Base-by-base conservation (phyloP, 768 basidiomycete species). In the Suillus weaverae region DNA sequence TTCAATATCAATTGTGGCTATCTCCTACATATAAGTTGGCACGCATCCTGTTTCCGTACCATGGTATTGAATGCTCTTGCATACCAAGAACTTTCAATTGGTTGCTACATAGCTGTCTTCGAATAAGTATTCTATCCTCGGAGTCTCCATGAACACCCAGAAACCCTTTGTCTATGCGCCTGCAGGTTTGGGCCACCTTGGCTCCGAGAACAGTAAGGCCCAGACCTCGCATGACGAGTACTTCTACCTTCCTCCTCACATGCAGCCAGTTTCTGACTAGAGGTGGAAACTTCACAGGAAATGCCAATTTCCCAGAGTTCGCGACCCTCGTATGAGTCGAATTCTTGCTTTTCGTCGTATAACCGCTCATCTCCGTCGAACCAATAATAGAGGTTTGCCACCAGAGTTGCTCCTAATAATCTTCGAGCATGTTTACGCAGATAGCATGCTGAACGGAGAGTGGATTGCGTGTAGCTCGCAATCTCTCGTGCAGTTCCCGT, bases 401-500 rank as follows among this genome's bases (percentile, higher is more conserved):
- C 26, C 56, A 39, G 56, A 57, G 56, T 30, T 57, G 18, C 38
- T 57, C 5, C 18, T 57, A 26, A 4, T 57, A 26, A 57, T 57
- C 22, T 57, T 57, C 18, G 56, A 57, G 56, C 16, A 39, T 30
- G 22, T 57, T 57, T 57, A 57, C 18, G 56, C 38, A 39, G 56
- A 39, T 57, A 57, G 5, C 13, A 39, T 5, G 56, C 10, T 26
- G 16, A 39, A 57, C 10, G 56, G 26, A 20, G 56, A 57, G 38
- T 57, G 56, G 56, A 39, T 57, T 39, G 16, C 22, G 5, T 39
- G 38, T 20, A 57, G 16, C 38, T 6, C 56, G 38, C 56, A 57
- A 18, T 63, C 63, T 22, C 64, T 11, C 26, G 22, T 35, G 6
- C 62, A 48, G 30, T 66, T 66, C 26, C 65, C 64, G 6, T 66